Evolutionary conservation across 495 filamentous ascomycete genomes (phyloP).

Genomic region (Aspergillus carlsbadensis): DNA sequence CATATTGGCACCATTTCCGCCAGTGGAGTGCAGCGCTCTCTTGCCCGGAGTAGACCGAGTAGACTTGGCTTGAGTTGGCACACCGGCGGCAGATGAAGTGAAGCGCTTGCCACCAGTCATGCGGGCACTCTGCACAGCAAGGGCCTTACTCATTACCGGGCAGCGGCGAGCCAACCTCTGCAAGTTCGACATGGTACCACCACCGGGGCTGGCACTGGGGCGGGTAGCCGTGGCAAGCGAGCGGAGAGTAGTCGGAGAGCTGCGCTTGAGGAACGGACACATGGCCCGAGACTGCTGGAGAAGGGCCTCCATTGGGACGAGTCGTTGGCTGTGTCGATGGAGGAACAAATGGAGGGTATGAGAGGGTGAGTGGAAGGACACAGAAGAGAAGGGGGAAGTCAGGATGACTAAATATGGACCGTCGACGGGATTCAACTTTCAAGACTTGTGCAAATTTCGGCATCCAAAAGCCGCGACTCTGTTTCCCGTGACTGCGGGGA

Average conservation of each 20-base stretch:
- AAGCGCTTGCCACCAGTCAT: constrained; percentile 47
- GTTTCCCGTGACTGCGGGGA: constrained; percentile 1
- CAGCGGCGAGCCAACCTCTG: constrained; percentile 92
- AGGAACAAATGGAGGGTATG: constrained; percentile 7
- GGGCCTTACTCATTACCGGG: constrained; percentile 97
- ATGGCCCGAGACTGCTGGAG: constrained; percentile 90
- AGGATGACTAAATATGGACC: neutral
- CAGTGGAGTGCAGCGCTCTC: constrained; percentile 79
- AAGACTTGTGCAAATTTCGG: constrained; percentile 6
- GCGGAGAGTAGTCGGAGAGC: constrained; percentile 83
- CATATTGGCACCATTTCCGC: constrained; percentile 69
- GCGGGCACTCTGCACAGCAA: constrained; percentile 81
- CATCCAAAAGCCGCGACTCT: neutral
- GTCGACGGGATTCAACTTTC: neutral
- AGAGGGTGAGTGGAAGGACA: neutral
- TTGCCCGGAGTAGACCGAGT: constrained; percentile 41
- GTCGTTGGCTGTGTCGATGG: constrained; percentile 13
- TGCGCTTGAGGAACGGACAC: constrained; percentile 96
- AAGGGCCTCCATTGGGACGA: constrained; percentile 76
- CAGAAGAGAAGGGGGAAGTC: constrained; percentile 3
- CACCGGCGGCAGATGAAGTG: constrained; percentile 39
- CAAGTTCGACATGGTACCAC: constrained; percentile 94
- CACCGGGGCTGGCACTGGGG: constrained; percentile 67
- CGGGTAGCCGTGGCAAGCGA: constrained; percentile 81
- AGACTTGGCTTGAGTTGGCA: constrained; percentile 37